phyloP scores from a whole-genome alignment of 2,329 filamentous ascomycete species.

The Rutstroemia sp. region DNA sequence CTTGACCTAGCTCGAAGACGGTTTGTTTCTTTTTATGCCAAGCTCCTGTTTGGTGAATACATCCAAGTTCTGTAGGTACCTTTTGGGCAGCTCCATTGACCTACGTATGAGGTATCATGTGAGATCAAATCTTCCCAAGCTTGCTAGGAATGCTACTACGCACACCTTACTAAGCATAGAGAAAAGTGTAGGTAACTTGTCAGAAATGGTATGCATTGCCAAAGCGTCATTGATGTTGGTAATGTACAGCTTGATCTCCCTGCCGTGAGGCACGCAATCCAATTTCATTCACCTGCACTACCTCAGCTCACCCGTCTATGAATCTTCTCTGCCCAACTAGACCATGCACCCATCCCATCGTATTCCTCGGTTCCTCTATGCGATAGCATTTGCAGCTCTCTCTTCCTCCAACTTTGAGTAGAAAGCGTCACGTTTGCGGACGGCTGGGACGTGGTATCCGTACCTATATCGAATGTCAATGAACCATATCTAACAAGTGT shows the following conservation, averaged over 20 bases:
- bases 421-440: constrained; percentile 34
- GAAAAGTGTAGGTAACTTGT: too few relatives aligned
- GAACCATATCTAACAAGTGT: not conserved
- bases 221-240: constrained; percentile 22
- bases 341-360: not conserved
- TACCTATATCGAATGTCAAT: constrained; percentile 18
- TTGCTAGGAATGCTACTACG: too few relatives aligned
- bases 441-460: constrained; percentile 37
- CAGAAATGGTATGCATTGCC: constrained; percentile 20
- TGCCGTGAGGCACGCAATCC: not conserved
- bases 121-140: too few relatives aligned
- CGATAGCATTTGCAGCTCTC: constrained; percentile 28
- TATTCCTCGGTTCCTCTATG: constrained; percentile 14
- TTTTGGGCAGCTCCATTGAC: too few relatives aligned
- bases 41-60: too few relatives aligned
- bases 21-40: too few relatives aligned
- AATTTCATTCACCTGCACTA: not conserved
- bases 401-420: constrained; percentile 36
- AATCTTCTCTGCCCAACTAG: not conserved
- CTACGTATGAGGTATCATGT: too few relatives aligned
- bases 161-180: too few relatives aligned
- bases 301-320: not conserved
- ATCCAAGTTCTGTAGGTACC: too few relatives aligned
- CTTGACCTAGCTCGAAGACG: too few relatives aligned
- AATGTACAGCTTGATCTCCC: constrained; percentile 26